These are phyloP conservation scores for Pinus taeda DNA, from an alignment of 75 land plant species.

Conservation along the genomic window DNA sequence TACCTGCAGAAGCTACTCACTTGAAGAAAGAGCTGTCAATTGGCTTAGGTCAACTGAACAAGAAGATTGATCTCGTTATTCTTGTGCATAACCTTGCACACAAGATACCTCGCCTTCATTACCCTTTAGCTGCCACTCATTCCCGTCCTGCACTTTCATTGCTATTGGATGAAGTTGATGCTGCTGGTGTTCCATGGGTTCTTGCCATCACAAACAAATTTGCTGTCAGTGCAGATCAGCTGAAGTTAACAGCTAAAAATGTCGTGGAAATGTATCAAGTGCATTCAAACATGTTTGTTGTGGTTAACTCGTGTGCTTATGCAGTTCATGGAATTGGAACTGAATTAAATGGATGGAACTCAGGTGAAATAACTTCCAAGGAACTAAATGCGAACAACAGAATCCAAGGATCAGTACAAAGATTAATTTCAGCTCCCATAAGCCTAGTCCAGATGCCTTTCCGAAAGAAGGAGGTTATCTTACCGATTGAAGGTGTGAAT, in stretches of 20 bases:
- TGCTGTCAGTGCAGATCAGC: slow-evolving; percentile 92
- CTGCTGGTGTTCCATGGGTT: slow-evolving; percentile 77
- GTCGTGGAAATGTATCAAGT: slow-evolving; percentile 73
- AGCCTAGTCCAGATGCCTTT: slow-evolving; percentile 72
- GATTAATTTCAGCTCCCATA: slow-evolving; percentile 52
- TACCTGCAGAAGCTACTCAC: slow-evolving; percentile 52
- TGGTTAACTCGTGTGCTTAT: slow-evolving; percentile 83
- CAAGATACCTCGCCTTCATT: slow-evolving; percentile 56
- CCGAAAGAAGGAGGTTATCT: slow-evolving; percentile 48
- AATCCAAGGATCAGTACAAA: slow-evolving; percentile 28
- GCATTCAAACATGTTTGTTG: slow-evolving; percentile 43
- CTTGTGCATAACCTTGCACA: slow-evolving; percentile 98
- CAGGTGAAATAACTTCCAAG: slow-evolving; percentile 15
- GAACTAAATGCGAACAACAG: slow-evolving; percentile 6
- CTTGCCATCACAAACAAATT: slow-evolving; percentile 95
- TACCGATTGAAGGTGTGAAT: slow-evolving; percentile 76
- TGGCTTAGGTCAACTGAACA: slow-evolving; percentile 49
- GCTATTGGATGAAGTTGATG: slow-evolving; percentile 73
- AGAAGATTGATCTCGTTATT: slow-evolving; percentile 73
- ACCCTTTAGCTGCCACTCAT: slow-evolving; percentile 21
- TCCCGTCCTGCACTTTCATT: slow-evolving; percentile 74
- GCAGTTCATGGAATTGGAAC: slow-evolving; percentile 41
- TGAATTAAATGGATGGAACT: slow-evolving; percentile 11
- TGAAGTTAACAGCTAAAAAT: slow-evolving; percentile 50
- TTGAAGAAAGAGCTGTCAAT: slow-evolving; percentile 70